Percentiles rank a stretch among this genome's conserved stretches.
These are phyloP conservation scores for Telfairia occidentalis DNA, from an alignment of 331 rosid species.

Conservation along the genomic window DNA sequence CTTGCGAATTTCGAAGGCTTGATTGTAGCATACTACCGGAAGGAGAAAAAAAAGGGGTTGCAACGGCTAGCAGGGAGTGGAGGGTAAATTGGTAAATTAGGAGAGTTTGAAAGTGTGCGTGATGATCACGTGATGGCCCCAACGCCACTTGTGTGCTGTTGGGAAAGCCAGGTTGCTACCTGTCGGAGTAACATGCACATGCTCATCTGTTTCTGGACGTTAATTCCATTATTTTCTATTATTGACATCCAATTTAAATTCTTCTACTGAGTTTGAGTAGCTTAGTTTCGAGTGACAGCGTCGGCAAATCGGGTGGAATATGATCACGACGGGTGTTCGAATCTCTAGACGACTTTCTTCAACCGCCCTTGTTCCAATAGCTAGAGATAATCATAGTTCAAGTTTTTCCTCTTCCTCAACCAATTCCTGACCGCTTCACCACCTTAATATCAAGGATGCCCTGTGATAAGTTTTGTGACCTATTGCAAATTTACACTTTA, in stretches of 20 bases:
- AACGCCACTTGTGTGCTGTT: constrained; percentile 28
- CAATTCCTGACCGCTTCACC: background rate
- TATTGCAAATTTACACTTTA: too few species aligned
- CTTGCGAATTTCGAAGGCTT: constrained; percentile 23
- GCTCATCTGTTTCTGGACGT: background rate
- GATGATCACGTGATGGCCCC: constrained; percentile 27
- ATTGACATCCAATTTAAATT: background rate
- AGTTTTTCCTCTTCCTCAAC: background rate
- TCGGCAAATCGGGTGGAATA: too few species aligned
- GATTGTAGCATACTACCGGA: background rate
- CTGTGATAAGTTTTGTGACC: too few species aligned
- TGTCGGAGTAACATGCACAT: background rate
- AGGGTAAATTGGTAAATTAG: constrained; percentile 33
- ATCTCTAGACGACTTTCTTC: too few species aligned
- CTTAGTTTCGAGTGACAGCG: too few species aligned
- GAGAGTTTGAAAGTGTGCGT: constrained; percentile 20
- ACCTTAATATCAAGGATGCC: too few species aligned
- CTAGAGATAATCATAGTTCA: background rate
- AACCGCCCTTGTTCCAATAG: too few species aligned
- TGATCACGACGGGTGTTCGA: too few species aligned
- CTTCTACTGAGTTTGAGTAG: too few species aligned
- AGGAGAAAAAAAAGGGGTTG: background rate
- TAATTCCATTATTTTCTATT: constrained; percentile 1
- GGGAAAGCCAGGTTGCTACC: constrained; percentile 11
- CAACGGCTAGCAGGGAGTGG: constrained; percentile 67